phyloP scores from a whole-genome alignment of 352 stramenopile species.

The Phytopythium mirpurense region DNA sequence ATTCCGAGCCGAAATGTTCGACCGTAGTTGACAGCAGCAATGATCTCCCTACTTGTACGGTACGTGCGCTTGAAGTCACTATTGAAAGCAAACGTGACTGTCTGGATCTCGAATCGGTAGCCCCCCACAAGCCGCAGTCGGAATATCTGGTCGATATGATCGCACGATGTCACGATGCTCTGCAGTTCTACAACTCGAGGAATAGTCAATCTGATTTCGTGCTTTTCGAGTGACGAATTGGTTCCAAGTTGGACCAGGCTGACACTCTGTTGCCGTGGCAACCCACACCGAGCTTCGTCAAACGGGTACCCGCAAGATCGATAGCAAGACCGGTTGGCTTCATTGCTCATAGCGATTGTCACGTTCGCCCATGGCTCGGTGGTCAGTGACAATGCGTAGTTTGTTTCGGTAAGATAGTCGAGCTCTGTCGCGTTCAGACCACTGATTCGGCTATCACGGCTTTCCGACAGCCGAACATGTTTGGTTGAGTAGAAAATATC shows the following conservation, averaged over 20 bases:
- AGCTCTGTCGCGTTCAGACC: not conserved
- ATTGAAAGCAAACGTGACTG: conserved; percentile 44
- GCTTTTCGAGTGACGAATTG: conserved; percentile 60
- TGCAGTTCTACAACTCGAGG: conserved; percentile 59
- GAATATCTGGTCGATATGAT: conserved; percentile 55
- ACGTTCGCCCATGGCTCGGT: conserved; percentile 71
- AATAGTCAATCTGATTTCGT: conserved; percentile 44
- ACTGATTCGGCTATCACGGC: conserved; percentile 1
- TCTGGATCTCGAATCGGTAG: conserved; percentile 37
- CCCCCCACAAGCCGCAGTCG: conserved; percentile 36
- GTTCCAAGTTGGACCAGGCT: conserved; percentile 44
- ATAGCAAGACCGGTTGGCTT: conserved; percentile 56
- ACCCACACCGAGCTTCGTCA: conserved; percentile 37
- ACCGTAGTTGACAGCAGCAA: conserved; percentile 27
- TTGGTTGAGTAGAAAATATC: conserved; percentile 45
- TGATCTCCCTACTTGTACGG: conserved; percentile 22
- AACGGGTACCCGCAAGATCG: conserved; percentile 65
- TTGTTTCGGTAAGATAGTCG: conserved; percentile 16
- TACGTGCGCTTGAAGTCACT: conserved; percentile 44
- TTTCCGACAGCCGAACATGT: conserved; percentile 35
- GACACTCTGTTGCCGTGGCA: conserved; percentile 67
- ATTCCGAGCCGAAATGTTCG: conserved; percentile 34
- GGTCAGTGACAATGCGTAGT: conserved; percentile 42
- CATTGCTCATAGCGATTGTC: conserved; percentile 74
- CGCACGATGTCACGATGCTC: conserved; percentile 44